Evolutionary conservation across 75 land plant species (phyloP), one percentile per base, ranked within the genome.

Genomic region (Sequoia sempervirens): DNA sequence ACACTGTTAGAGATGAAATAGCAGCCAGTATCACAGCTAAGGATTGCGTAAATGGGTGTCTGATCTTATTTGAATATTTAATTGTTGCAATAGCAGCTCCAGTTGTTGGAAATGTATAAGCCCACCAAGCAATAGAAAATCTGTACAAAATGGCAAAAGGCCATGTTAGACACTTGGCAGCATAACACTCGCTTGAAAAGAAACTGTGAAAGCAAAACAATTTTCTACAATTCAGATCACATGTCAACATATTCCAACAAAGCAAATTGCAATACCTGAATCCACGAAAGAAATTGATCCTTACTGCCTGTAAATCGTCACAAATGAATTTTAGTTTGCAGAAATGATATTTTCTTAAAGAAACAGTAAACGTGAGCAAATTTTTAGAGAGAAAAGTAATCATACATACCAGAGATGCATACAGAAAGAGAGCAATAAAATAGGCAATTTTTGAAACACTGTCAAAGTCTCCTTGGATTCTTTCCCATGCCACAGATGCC

Each of bases 201-300:
- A 41, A 43, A 23, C 80, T 23, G 26, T 15, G 11, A 41, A 41
- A 79, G n/a, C 9, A 81, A 50, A 36, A 11, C 37, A 13, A 68
- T 28, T 36, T 56, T 56, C 74, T 23, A 68, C 12, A 18, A 28
- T 26, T 28, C 38, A 78, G 11, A 38, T 38, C 4, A 17, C 40
- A 18, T 11, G n/a, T n/a, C n/a, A 37, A 23, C 14, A 61, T 66
- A 4, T 68, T 40, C 45, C 80, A 40, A 30, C 52, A 82, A 32
- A 34, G 37, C 32, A 52, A 23, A 46, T 61, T 32, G 75, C 26
- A 82, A 38, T 91, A 94, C 96, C 87, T 92, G 90, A 95, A 93
- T 41, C 97, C 97, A 38, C 97, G 86, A 79, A 95, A 95, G 86
- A 95, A 95, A 64, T 95, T 95, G 14, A 95, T 69, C 4, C 97